These are phyloP conservation scores for Posidonia oceanica DNA, from an alignment of 116 monocot species.

Conservation along the genomic window DNA sequence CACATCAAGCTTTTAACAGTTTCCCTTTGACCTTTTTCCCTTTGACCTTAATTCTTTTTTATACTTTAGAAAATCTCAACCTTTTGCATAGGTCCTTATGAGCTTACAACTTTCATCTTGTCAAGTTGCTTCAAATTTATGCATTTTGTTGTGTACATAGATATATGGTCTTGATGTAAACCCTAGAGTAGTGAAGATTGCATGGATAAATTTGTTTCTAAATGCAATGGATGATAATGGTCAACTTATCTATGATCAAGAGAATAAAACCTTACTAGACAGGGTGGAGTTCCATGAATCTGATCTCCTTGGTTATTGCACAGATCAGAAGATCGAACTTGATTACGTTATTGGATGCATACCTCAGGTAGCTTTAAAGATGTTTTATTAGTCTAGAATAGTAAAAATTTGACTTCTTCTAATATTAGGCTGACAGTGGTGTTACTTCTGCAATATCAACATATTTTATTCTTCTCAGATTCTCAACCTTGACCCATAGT, in stretches of 20 bases:
- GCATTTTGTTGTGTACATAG: slow-evolving; percentile 15
- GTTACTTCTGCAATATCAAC: no score
- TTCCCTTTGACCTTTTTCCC: no score
- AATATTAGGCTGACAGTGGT: slow-evolving; percentile 38
- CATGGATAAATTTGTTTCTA: slow-evolving; percentile 76
- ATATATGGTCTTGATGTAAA: slow-evolving; percentile 96
- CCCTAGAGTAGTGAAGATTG: slow-evolving; percentile 80
- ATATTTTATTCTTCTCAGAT: no score
- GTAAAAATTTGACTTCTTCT: slow-evolving; percentile 3
- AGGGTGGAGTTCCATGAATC: slow-evolving; percentile 94
- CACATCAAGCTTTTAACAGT: no score
- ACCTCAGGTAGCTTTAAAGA: slow-evolving; percentile 56
- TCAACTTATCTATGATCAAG: slow-evolving; percentile 59
- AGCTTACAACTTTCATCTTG: no score
- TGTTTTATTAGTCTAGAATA: not conserved
- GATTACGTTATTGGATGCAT: slow-evolving; percentile 93
- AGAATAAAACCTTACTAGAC: slow-evolving; percentile 79
- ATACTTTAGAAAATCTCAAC: no score
- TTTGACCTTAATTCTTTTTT: no score
- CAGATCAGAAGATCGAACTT: slow-evolving; percentile 63
- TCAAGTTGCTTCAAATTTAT: no score
- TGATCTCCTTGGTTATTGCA: slow-evolving; percentile 84
- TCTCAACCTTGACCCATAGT: slow-evolving; percentile 90
- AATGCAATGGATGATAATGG: no score
- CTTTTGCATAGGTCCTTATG: no score